Evolutionary conservation across 345 rosid genomes (phyloP), one percentile per base, ranked within the genome.

Genomic region (Salix viminalis): DNA sequence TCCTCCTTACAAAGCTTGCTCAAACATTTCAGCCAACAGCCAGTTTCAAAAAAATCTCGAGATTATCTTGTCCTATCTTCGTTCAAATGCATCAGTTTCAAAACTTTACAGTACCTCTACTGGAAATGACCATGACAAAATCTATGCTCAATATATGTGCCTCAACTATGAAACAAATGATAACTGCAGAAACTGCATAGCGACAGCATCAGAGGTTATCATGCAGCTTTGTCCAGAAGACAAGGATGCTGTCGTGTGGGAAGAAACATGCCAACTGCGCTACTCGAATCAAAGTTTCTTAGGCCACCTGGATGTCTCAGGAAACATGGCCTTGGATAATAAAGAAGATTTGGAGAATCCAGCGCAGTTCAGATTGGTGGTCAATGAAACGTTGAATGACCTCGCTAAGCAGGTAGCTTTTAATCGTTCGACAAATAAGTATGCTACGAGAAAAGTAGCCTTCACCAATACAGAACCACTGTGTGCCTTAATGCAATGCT

Each of bases 111-210:
- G 46, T 24, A 32, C 75, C 75, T 71, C 83, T 8, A 23, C 39
- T 3, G 87, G 87, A 58, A 71, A 75, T 14, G 52, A n/a, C 24
- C 12, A 73, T 0, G 26, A 82, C 16, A 76, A 21, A 44, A 79
- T 80, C n/a, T 85, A 80, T 36, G 82, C 69, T 58, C 85, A 77
- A 36, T 83, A 76, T 67, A 79, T 87, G 84, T 85, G 90, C 75
- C 79, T 85, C n/a, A 67, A 79, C 37, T 85, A 83, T 64, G 24
- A 26, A 19, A 4, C 48, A 56, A 34, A 2, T 24, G 76, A 77
- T 1, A 56, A 0, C 0, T 87, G 89, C 70, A 41, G 4, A 6
- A 76, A 1, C 39, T 87, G 87, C 58, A 21, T 79, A 32, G 4
- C 1, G 0, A 5, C 2, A 11, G 86, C 89, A 12, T 16, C 81